Evolutionary conservation across 768 basidiomycete species (phyloP).

Genomic region (Tremella fuciformis): DNA sequence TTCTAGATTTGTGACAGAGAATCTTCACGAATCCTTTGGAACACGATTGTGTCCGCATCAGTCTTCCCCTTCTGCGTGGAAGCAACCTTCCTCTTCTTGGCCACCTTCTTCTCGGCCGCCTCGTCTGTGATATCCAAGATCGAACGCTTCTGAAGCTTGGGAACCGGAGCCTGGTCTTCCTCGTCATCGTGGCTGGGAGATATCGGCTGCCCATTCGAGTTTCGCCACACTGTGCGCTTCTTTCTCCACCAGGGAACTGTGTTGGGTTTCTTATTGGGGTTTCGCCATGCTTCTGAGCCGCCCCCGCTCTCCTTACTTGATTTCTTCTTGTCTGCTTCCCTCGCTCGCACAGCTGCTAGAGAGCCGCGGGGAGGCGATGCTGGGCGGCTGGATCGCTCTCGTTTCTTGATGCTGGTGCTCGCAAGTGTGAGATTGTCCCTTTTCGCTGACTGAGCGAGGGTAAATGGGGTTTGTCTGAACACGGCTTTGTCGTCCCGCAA

Average conservation of each 20-base stretch:
- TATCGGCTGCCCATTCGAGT: neutral
- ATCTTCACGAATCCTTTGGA: slow-evolving; percentile 22
- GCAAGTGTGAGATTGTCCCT: neutral
- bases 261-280: neutral
- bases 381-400: neutral
- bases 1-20: neutral
- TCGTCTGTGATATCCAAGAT: slow-evolving; percentile 1
- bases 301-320: neutral
- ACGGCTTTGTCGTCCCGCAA: neutral
- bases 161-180: neutral
- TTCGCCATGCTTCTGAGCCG: neutral
- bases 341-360: neutral
- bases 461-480: slow-evolving; percentile 6
- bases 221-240: neutral
- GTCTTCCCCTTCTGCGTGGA: slow-evolving; percentile 4
- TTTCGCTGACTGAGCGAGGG: neutral
- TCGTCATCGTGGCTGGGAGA: neutral
- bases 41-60: slow-evolving; percentile 11
- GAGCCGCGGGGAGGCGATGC: neutral
- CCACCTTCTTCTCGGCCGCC: slow-evolving; percentile 12
- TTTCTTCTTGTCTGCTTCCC: slow-evolving; percentile 1
- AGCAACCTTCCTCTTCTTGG: slow-evolving; percentile 8
- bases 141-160: slow-evolving; percentile 8
- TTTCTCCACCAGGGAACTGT: neutral
- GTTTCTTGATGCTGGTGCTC: neutral